Conservation (phyloP, 1,139 yeast genomes). For the Blastobotrys ciferrii region DNA sequence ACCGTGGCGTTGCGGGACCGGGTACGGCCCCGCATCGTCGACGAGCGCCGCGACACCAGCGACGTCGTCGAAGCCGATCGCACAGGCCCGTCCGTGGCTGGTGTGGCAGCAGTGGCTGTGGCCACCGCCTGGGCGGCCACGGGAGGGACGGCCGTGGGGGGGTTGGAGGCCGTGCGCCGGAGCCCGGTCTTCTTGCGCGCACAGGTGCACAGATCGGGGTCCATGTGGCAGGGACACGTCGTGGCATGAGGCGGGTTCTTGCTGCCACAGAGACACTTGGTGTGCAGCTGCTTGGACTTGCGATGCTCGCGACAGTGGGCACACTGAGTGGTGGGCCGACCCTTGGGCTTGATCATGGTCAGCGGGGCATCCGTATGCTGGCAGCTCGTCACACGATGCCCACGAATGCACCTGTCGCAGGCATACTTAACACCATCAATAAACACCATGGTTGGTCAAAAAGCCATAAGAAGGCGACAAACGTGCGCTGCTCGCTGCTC, state of each 20-base stretch:
- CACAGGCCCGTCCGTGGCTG: conserved; percentile 8
- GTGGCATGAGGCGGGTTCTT: conserved; percentile 38
- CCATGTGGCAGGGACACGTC: conserved; percentile 56
- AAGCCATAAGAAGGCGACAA: neutral
- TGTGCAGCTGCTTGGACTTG: conserved; percentile 65
- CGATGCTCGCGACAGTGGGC: conserved; percentile 81
- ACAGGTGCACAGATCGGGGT: conserved; percentile 57
- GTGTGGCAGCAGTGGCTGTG: neutral
- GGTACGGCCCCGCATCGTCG: conserved; percentile 4
- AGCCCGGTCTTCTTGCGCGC: conserved; percentile 38
- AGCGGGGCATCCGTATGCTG: conserved; percentile 88
- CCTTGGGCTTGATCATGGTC: conserved; percentile 92
- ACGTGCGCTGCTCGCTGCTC: conserved; percentile 21
- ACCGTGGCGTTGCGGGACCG: conserved; percentile 8
- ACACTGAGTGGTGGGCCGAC: conserved; percentile 93
- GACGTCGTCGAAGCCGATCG: conserved; percentile 19
- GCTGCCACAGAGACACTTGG: conserved; percentile 68
- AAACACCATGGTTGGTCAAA: conserved; percentile 67
- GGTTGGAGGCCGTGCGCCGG: conserved; percentile 18
- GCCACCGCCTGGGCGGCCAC: neutral
- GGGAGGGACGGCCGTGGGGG: conserved; percentile 19
- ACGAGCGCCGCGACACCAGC: conserved; percentile 9
- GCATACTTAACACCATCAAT: conserved; percentile 93
- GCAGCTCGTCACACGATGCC: conserved; percentile 93
- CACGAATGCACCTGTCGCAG: conserved; percentile 90